Evolutionary conservation across 1,284 basidiomycete genomes (phyloP).

Genomic region (Lentinus polychrous): DNA sequence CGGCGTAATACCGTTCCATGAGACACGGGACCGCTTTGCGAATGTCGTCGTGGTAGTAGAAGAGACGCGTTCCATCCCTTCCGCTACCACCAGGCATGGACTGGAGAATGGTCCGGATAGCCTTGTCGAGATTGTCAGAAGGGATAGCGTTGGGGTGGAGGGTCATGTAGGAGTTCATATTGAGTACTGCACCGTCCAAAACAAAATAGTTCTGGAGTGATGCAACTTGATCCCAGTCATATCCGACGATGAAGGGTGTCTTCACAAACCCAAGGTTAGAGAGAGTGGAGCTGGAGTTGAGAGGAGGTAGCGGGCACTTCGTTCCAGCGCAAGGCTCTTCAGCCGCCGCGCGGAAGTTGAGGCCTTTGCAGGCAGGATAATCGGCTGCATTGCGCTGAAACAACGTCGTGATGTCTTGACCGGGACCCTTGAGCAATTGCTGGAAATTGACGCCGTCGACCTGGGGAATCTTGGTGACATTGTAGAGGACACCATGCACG

Average conservation of each 20-base stretch:
- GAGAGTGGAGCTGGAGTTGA: constrained; percentile 54
- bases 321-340: constrained; percentile 65
- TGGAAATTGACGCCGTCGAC: constrained; percentile 60
- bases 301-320: constrained; percentile 56
- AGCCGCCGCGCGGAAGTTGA: constrained; percentile 62
- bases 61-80: constrained; percentile 86
- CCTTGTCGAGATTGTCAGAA: constrained; percentile 76
- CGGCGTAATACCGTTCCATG: constrained; percentile 81
- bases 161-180: constrained; percentile 83
- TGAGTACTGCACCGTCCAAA: constrained; percentile 90
- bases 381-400: constrained; percentile 67
- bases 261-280: constrained; percentile 53
- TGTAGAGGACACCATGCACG: constrained; percentile 74
- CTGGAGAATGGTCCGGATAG: constrained; percentile 71
- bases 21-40: constrained; percentile 74
- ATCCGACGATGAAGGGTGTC: constrained; percentile 68
- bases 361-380: constrained; percentile 57
- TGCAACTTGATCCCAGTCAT: constrained; percentile 83
- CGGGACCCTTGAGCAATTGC: constrained; percentile 41
- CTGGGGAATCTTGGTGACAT: constrained; percentile 50
- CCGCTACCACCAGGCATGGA: constrained; percentile 49
- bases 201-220: constrained; percentile 70
- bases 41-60: constrained; percentile 66
- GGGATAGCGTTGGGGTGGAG: constrained; percentile 65
- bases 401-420: constrained; percentile 84